Evolutionary conservation across 805 yeast genomes (phyloP).

Genomic region (Pichia deserticola): DNA sequence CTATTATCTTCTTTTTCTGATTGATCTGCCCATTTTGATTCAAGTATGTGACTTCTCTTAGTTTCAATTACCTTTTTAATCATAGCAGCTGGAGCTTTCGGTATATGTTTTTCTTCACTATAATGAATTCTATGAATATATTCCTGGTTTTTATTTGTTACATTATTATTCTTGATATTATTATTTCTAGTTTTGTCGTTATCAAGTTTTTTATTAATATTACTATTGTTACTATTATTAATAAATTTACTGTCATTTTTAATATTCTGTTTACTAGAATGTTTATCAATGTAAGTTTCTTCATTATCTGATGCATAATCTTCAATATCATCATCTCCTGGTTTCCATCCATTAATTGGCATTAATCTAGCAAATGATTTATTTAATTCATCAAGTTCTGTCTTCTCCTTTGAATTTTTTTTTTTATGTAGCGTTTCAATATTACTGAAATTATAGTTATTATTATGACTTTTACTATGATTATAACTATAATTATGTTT

Average conservation of each 20-base stretch:
- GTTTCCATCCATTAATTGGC: constrained; percentile 9
- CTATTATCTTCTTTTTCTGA: not conserved
- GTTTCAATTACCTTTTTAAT: not conserved
- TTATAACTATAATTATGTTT: not conserved
- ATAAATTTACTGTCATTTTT: not conserved
- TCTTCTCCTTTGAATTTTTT: not conserved
- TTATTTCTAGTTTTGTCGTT: too few relatives aligned
- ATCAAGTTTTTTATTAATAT: not conserved
- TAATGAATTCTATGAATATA: not conserved
- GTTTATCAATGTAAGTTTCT: not conserved
- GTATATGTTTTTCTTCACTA: not conserved
- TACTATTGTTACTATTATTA: not conserved
- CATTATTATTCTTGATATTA: too few relatives aligned
- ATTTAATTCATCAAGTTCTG: not conserved
- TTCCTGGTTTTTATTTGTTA: too few relatives aligned
- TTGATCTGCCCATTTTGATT: not conserved
- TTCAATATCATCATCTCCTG: constrained; percentile 2
- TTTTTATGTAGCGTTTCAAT: not conserved
- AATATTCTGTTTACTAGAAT: not conserved
- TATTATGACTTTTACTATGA: too few relatives aligned
- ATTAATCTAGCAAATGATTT: constrained; percentile 5
- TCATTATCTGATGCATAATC: constrained; percentile 4
- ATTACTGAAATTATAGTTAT: not conserved
- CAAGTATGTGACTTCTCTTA: not conserved
- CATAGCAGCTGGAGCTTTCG: not conserved